A percentile compares a stretch with the other conserved stretches of the same genome.
Evolutionary conservation across 179 eudicot genomes (phyloP).

Genomic region (Heliamphora pulchella): DNA sequence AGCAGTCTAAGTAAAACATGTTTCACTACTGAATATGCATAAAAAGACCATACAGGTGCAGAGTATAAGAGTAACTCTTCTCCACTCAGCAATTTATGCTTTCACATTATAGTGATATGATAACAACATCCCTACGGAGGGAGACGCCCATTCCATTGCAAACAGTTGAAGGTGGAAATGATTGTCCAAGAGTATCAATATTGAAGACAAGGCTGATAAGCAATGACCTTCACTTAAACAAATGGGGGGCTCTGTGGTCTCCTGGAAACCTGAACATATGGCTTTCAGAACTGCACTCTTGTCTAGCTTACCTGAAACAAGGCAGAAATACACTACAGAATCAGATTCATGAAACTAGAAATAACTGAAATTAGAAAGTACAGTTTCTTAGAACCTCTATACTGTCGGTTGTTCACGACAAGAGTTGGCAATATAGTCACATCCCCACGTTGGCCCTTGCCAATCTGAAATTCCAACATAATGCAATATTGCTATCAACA

Average conservation of each 20-base stretch:
- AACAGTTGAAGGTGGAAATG: not conserved
- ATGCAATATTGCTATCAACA: not conserved
- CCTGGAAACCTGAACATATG: conserved; percentile 90
- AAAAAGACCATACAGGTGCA: not conserved
- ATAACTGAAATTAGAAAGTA: not conserved
- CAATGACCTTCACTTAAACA: conserved; percentile 64
- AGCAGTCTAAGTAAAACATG: not conserved
- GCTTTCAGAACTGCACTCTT: conserved; percentile 89
- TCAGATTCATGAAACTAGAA: not conserved
- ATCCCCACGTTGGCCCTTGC: conserved; percentile 86
- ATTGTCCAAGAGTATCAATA: not conserved
- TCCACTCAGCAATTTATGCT: not conserved
- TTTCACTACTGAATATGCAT: not conserved
- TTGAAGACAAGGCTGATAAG: not conserved
- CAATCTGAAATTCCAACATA: conserved; percentile 40
- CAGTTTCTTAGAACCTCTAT: conserved; percentile 50
- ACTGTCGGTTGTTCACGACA: conserved; percentile 80
- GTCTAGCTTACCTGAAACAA: conserved; percentile 68
- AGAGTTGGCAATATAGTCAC: conserved; percentile 97
- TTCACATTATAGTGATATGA: not conserved
- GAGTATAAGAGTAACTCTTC: not conserved
- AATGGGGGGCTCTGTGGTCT: conserved; percentile 81
- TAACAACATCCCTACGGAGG: not conserved
- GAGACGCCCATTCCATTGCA: not conserved
- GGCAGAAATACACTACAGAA: not conserved